phyloP scores from a whole-genome alignment of 1,139 yeast genomes.

The Yamadazyma pseudoaaseri region DNA sequence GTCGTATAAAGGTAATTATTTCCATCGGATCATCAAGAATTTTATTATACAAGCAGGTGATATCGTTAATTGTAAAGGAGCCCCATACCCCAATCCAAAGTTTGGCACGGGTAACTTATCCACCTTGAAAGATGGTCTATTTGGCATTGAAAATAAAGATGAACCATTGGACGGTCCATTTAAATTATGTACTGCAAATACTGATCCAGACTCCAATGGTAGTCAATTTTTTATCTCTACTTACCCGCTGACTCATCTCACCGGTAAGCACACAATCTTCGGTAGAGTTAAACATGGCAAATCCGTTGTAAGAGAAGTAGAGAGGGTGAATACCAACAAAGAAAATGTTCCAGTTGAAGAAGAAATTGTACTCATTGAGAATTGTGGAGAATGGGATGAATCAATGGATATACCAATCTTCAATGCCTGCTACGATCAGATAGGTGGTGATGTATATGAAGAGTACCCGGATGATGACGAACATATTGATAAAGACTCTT shows the following conservation, averaged over 20 bases:
- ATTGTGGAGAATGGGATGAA: slow-evolving; percentile 67
- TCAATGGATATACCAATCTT: slow-evolving; percentile 52
- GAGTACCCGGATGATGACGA: slow-evolving; percentile 74
- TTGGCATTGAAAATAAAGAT: slow-evolving; percentile 62
- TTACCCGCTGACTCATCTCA: slow-evolving; percentile 67
- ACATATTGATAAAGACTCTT: slow-evolving; percentile 56
- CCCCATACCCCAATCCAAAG: slow-evolving; percentile 26
- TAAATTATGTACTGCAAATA: slow-evolving; percentile 71
- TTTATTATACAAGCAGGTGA: slow-evolving; percentile 85
- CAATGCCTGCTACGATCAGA: slow-evolving; percentile 58
- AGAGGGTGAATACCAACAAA: slow-evolving; percentile 43
- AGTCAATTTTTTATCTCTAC: slow-evolving; percentile 83
- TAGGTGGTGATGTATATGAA: slow-evolving; percentile 71
- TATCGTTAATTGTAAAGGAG: slow-evolving; percentile 28
- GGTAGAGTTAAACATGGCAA: slow-evolving; percentile 68
- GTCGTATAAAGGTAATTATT: slow-evolving; percentile 43
- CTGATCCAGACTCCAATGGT: slow-evolving; percentile 52
- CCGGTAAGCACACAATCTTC: slow-evolving; percentile 74
- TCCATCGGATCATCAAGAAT: slow-evolving; percentile 73
- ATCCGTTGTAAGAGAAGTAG: slow-evolving; percentile 67
- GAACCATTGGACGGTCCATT: slow-evolving; percentile 48
- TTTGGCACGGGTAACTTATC: slow-evolving; percentile 59
- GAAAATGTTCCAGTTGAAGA: slow-evolving; percentile 37
- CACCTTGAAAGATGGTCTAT: slow-evolving; percentile 33
- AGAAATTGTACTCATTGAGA: slow-evolving; percentile 47